phyloP scores from a whole-genome alignment of 164 flowering plant genomes.

The Aristolochia californica region DNA sequence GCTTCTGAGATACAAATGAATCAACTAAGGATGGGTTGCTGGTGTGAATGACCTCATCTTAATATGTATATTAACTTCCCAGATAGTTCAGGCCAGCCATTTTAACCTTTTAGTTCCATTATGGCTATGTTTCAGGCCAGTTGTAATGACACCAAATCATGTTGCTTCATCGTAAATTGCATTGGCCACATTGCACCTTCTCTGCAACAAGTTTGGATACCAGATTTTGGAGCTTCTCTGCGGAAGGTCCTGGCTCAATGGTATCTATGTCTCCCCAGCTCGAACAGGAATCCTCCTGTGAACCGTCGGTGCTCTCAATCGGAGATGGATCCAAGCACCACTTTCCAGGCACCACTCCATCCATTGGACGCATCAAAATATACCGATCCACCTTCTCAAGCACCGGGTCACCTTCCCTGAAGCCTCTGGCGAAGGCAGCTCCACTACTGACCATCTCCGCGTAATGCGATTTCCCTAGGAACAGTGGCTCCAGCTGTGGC shows the following conservation, averaged over 20 bases:
- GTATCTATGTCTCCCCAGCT: constrained; percentile 69
- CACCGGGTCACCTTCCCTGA: constrained; percentile 14
- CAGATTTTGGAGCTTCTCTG: constrained; percentile 37
- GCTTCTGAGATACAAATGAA: no score
- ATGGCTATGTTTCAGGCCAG: no score
- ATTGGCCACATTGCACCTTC: constrained; percentile 33
- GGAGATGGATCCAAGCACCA: constrained; percentile 21
- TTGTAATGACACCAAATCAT: no score
- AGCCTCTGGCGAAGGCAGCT: constrained; percentile 31
- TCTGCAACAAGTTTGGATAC: constrained; percentile 30
- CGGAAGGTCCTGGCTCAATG: constrained; percentile 57
- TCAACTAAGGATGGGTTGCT: no score
- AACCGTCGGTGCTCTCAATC: constrained; percentile 27
- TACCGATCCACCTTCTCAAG: constrained; percentile 24
- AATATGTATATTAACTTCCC: no score
- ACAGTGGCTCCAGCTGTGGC: constrained; percentile 8
- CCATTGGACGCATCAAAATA: constrained; percentile 15
- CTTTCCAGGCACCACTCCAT: constrained; percentile 25
- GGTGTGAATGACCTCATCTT: no score
- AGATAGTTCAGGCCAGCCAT: not conserved
- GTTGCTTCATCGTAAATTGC: constrained; percentile 17
- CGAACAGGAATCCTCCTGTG: constrained; percentile 62
- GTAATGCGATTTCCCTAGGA: constrained; percentile 10
- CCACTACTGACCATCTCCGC: constrained; percentile 11
- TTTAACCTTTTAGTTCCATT: not conserved